Base-by-base conservation (phyloP, 805 yeast genomes). In the Yarrowia porcina region DNA sequence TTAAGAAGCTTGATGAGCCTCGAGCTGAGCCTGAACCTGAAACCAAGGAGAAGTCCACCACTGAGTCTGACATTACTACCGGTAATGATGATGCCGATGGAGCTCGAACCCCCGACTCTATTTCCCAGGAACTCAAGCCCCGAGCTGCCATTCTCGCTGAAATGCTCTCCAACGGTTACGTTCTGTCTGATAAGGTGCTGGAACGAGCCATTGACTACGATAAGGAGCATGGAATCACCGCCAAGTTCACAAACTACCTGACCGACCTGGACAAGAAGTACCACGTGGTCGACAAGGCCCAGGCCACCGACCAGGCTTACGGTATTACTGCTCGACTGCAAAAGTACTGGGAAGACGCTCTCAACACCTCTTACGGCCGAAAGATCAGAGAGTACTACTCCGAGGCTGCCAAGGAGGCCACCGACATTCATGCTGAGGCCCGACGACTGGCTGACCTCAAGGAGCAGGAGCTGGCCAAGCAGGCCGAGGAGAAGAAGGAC, bases 51-150 rank as follows among this genome's bases (percentile, higher is more conserved):
- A 64, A 65, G 30, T 66, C 69, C 33, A 62, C 39, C 12, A 27
- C 67, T 17, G 64, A n/a, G n/a, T n/a, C 67, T 8, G 64, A 30
- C 7, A 7, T 15, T 13, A 7, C n/a, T 32, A 6, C 60, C 9
- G 47, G 70, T 13, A 64, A 66, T 20, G 65, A 69, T 25, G 61
- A 25, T 42, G 65, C 57, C 15, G 61, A 64, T 21, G 64, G 69
- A 23, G 61, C 69, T 11, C 66, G 64, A 42, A 66, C 68, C 21
- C 67, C 68, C 54, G 79, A 76, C 59, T 90, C 87, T 67, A 81
- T 87, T 61, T 73, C 79, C 5, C 96, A 88, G 75, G 96, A 89
- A 69, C 83, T 82, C 65, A 88, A 88, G 76, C 96, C 96, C 63
- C 87, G 87, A 70, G 74, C 84, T 63, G 83, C 90, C 18, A 84